Conservation (phyloP, 2,329 filamentous ascomycete species). For the Helotiales sp. region DNA sequence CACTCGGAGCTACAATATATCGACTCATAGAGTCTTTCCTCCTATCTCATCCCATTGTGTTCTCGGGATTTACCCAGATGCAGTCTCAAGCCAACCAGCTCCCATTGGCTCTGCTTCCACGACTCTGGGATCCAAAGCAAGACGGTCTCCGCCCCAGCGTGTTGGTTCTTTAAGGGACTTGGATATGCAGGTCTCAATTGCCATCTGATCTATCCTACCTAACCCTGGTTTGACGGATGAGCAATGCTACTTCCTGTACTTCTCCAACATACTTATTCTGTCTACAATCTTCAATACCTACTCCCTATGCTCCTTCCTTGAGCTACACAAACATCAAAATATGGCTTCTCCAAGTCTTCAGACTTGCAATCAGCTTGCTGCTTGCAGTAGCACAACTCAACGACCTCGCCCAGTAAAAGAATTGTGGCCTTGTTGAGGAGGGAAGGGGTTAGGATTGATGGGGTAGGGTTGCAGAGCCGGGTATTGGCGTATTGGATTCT, state of each 20-base stretch:
- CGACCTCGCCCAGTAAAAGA: conserved; percentile 42
- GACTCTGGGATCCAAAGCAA: neutral
- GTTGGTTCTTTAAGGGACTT: neutral
- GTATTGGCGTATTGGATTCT: no score
- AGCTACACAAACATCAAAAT: no score
- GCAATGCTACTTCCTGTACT: neutral
- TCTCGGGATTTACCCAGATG: neutral
- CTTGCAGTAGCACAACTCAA: conserved; percentile 47
- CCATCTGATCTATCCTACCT: neutral
- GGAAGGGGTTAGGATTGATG: conserved; percentile 58
- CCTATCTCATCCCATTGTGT: neutral
- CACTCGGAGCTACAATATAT: conserved; percentile 24
- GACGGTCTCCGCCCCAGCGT: neutral
- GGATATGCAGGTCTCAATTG: conserved; percentile 13
- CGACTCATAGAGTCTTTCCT: neutral
- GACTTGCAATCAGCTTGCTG: no score
- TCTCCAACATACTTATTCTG: neutral
- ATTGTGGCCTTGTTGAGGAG: conserved; percentile 46
- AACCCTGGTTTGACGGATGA: conserved; percentile 9
- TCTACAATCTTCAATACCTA: no score
- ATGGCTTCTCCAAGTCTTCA: no score
- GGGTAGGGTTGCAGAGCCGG: conserved; percentile 62
- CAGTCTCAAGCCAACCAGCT: neutral
- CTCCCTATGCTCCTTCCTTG: no score
- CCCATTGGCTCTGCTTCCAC: neutral